phyloP scores from a whole-genome alignment of 2,329 filamentous ascomycete species.

The Chaetomium strumarium region DNA sequence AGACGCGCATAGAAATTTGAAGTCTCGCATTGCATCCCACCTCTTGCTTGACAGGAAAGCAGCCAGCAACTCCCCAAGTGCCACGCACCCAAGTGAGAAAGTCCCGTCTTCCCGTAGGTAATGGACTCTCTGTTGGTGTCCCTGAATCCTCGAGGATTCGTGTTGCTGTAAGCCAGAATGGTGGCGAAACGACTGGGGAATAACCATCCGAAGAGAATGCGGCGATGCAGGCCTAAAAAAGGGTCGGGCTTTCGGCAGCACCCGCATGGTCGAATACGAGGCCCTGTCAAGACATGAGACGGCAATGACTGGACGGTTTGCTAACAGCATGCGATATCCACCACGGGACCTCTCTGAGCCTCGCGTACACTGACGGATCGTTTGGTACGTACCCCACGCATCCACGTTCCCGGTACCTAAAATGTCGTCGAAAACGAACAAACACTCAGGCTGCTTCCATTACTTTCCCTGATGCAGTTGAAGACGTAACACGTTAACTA shows the following conservation, averaged over 20 bases:
- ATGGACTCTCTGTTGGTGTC: too few relatives aligned
- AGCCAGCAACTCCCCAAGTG: too few relatives aligned
- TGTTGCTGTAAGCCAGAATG: too few relatives aligned
- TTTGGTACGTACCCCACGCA: neutral
- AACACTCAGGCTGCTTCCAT: too few relatives aligned
- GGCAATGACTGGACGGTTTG: constrained; percentile 1
- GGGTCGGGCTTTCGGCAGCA: constrained; percentile 7
- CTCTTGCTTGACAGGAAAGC: neutral
- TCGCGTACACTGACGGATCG: neutral
- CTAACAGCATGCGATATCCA: neutral
- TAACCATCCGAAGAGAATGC: constrained; percentile 11
- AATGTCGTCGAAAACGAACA: too few relatives aligned
- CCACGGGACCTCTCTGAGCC: neutral
- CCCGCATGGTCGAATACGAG: constrained; percentile 19
- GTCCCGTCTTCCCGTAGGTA: too few relatives aligned
- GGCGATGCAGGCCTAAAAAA: constrained; percentile 19
- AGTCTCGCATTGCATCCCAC: neutral
- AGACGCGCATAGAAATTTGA: neutral
- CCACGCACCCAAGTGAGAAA: too few relatives aligned
- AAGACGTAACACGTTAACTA: too few relatives aligned
- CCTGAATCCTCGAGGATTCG: neutral
- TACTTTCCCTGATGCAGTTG: too few relatives aligned
- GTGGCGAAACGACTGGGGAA: constrained; percentile 6
- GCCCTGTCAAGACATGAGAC: constrained; percentile 11
- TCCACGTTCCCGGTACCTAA: too few relatives aligned